Conservation (phyloP, 768 basidiomycete genomes). For the Pisolithus tinctorius region DNA sequence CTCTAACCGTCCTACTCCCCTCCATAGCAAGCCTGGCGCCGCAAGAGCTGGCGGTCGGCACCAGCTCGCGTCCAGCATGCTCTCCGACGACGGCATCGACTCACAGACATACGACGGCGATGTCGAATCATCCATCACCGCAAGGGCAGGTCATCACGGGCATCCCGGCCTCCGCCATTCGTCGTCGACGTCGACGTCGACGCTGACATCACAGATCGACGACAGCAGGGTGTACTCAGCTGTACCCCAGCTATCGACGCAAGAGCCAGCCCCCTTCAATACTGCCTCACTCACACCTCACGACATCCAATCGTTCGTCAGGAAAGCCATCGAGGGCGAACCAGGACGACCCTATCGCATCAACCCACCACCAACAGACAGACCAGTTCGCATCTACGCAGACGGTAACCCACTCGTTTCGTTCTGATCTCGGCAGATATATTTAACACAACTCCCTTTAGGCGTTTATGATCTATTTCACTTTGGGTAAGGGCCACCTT, state of each 20-base stretch:
- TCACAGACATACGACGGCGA: slow-evolving; percentile 90
- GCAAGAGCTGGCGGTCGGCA: slow-evolving; percentile 30
- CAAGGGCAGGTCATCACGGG: slow-evolving; percentile 38
- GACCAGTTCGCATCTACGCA: slow-evolving; percentile 87
- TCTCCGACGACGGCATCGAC: slow-evolving; percentile 71
- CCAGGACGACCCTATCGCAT: slow-evolving; percentile 68
- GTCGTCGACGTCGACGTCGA: slow-evolving; percentile 51
- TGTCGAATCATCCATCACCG: slow-evolving; percentile 71
- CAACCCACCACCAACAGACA: slow-evolving; percentile 70
- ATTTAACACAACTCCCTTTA: slow-evolving; percentile 24
- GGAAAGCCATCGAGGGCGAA: slow-evolving; percentile 68
- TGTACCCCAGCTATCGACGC: slow-evolving; percentile 11
- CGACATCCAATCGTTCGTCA: slow-evolving; percentile 77
- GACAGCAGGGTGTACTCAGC: neutral
- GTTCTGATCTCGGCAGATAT: no score
- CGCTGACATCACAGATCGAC: slow-evolving; percentile 39
- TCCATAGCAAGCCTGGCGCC: slow-evolving; percentile 13
- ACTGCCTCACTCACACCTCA: slow-evolving; percentile 61
- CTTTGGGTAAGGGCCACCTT: slow-evolving; percentile 60
- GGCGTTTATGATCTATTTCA: slow-evolving; percentile 98
- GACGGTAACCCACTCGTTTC: slow-evolving; percentile 51
- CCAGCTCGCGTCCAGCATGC: slow-evolving; percentile 47
- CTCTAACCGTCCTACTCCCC: slow-evolving; percentile 21
- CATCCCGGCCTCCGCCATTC: slow-evolving; percentile 24
- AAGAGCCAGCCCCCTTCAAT: slow-evolving; percentile 37